phyloP scores from a whole-genome alignment of 1,139 yeast species.

The Hyphopichia burtonii region DNA sequence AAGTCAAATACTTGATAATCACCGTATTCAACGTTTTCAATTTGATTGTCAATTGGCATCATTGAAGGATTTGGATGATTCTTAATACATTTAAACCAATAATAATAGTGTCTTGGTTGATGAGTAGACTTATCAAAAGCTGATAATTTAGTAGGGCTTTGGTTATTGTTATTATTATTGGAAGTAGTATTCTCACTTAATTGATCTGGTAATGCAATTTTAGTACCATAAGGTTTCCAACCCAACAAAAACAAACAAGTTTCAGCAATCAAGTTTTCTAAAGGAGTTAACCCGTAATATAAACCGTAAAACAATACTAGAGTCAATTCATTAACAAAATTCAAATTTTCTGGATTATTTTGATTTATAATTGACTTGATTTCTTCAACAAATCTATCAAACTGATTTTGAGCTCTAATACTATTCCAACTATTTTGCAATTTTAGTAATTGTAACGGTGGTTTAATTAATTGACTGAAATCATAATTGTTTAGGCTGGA shows the following conservation, averaged over 20 bases:
- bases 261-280: slow-evolving; percentile 49
- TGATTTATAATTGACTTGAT: slow-evolving; percentile 24
- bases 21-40: slow-evolving; percentile 26
- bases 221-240: slow-evolving; percentile 41
- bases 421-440: slow-evolving; percentile 50
- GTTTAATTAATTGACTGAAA: slow-evolving; percentile 17
- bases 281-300: slow-evolving; percentile 55
- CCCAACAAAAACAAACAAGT: slow-evolving; percentile 39
- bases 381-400: slow-evolving; percentile 33
- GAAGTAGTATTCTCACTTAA: neutral
- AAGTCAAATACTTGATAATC: slow-evolving; percentile 48
- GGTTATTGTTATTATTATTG: neutral
- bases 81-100: slow-evolving; percentile 41
- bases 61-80: slow-evolving; percentile 12
- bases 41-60: slow-evolving; percentile 9
- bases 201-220: slow-evolving; percentile 5
- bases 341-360: slow-evolving; percentile 19
- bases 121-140: slow-evolving; percentile 5
- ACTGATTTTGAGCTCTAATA: slow-evolving; percentile 41
- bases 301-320: slow-evolving; percentile 59
- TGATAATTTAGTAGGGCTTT: neutral
- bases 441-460: slow-evolving; percentile 38
- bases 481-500: slow-evolving; percentile 6
- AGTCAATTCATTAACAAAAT: slow-evolving; percentile 33
- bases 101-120: slow-evolving; percentile 15